These are phyloP conservation scores for Hemisphaericaspora lyxosophila DNA, from an alignment of 1,139 yeast species.

Conservation along the genomic window DNA sequence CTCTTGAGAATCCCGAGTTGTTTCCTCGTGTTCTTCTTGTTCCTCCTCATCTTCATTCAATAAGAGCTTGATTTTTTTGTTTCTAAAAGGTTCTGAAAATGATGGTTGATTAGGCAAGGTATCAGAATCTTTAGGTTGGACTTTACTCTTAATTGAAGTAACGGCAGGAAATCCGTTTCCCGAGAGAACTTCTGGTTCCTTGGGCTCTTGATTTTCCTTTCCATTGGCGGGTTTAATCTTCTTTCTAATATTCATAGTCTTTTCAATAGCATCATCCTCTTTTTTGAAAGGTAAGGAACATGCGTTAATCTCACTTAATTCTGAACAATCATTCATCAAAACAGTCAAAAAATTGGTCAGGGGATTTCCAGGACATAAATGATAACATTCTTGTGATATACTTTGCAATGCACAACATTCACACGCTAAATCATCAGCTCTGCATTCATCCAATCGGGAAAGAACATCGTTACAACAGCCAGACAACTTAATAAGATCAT, in stretches of 20 bases:
- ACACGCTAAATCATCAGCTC: slow-evolving; percentile 54
- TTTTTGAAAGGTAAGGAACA: slow-evolving; percentile 51
- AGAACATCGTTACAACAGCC: slow-evolving; percentile 48
- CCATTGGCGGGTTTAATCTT: neutral
- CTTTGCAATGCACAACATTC: slow-evolving; percentile 57
- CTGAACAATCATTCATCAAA: slow-evolving; percentile 44
- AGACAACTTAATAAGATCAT: slow-evolving; percentile 42
- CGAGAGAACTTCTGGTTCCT: slow-evolving; percentile 5
- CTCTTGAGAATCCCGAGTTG: neutral
- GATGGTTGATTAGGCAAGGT: neutral
- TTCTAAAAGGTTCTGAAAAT: slow-evolving; percentile 9
- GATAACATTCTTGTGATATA: slow-evolving; percentile 44
- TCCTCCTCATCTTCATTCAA: slow-evolving; percentile 7
- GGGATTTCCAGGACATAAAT: slow-evolving; percentile 49
- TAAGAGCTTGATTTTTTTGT: slow-evolving; percentile 12
- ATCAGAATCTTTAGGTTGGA: slow-evolving; percentile 1
- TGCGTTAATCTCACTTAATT: slow-evolving; percentile 49
- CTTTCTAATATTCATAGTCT: slow-evolving; percentile 1
- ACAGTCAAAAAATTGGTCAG: slow-evolving; percentile 48
- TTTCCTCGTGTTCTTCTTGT: neutral
- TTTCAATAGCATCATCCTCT: slow-evolving; percentile 20
- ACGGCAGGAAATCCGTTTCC: slow-evolving; percentile 9
- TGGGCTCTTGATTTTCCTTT: neutral
- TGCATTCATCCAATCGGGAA: slow-evolving; percentile 45
- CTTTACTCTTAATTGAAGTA: slow-evolving; percentile 10